Evolutionary conservation across 108 stramenopile genomes (phyloP).

Genomic region (Fistulifera pelliculosa): DNA sequence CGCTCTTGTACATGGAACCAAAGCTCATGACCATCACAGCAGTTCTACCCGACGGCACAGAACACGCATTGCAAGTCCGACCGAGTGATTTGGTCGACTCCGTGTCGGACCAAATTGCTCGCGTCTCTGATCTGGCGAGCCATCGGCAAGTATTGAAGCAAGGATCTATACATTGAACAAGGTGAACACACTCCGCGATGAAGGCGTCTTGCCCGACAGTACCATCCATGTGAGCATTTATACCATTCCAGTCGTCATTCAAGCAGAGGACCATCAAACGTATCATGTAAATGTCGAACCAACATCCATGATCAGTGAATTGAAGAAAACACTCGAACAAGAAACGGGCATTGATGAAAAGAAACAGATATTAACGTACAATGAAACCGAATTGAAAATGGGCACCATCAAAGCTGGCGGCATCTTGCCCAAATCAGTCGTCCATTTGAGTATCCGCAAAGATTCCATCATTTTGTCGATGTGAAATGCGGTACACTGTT

Average conservation of each 20-base stretch:
- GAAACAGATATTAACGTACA: slow-evolving; percentile 13
- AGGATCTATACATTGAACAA: not conserved
- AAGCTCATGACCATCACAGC: slow-evolving; percentile 10
- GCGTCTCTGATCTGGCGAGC: slow-evolving; percentile 7
- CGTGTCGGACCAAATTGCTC: slow-evolving; percentile 11
- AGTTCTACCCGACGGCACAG: slow-evolving; percentile 8
- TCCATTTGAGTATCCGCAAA: slow-evolving; percentile 8
- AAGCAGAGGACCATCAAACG: slow-evolving; percentile 8
- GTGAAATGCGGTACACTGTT: slow-evolving; percentile 23
- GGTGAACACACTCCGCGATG: not conserved
- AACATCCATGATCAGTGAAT: not conserved
- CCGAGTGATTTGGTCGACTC: slow-evolving; percentile 2
- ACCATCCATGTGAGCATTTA: slow-evolving; percentile 10
- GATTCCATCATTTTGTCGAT: slow-evolving; percentile 30
- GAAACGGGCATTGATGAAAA: slow-evolving; percentile 9
- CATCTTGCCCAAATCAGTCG: slow-evolving; percentile 6
- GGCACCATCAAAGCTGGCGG: slow-evolving; percentile 11
- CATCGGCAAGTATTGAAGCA: slow-evolving; percentile 1
- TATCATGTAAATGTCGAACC: slow-evolving; percentile 15
- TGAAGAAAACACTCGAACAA: slow-evolving; percentile 16
- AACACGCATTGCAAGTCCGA: not conserved
- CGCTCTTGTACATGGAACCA: slow-evolving; percentile 15
- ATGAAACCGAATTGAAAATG: slow-evolving; percentile 4
- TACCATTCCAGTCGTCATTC: slow-evolving; percentile 12
- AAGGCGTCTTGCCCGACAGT: slow-evolving; percentile 11